These are phyloP conservation scores for Scheffersomyces ergatensis DNA, from an alignment of 805 yeast genomes.

Conservation along the genomic window DNA sequence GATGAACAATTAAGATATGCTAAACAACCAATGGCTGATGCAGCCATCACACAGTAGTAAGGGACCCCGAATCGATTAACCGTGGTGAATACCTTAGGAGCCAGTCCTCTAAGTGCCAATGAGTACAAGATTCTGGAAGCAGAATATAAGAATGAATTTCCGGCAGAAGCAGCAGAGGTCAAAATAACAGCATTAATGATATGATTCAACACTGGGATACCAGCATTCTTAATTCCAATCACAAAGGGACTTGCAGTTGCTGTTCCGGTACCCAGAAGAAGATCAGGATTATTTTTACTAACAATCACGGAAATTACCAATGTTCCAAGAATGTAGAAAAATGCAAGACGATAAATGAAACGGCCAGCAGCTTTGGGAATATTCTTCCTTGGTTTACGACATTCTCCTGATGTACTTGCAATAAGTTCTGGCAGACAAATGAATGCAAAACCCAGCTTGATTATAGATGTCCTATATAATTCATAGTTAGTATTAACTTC, in stretches of 20 bases:
- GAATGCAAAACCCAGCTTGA: constrained; percentile 65
- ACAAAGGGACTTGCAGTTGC: constrained; percentile 69
- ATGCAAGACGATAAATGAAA: constrained; percentile 50
- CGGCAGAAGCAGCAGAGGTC: constrained; percentile 53
- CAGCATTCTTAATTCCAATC: constrained; percentile 61
- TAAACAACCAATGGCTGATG: constrained; percentile 41
- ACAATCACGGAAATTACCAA: constrained; percentile 41
- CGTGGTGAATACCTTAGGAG: constrained; percentile 32
- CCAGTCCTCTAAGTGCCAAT: constrained; percentile 36
- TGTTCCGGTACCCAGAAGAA: constrained; percentile 23
- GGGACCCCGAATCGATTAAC: constrained; percentile 46
- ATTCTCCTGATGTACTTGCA: constrained; percentile 63
- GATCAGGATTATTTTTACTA: constrained; percentile 20
- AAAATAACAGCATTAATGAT: constrained; percentile 61
- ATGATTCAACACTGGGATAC: constrained; percentile 56
- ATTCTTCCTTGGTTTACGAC: constrained; percentile 31
- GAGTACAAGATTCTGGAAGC: constrained; percentile 43
- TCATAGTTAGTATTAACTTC: too few relatives aligned
- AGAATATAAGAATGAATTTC: constrained; percentile 41
- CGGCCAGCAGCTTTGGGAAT: constrained; percentile 59
- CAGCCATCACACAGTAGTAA: constrained; percentile 26
- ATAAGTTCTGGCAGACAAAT: constrained; percentile 64
- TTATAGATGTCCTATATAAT: constrained; percentile 57
- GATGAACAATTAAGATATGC: constrained; percentile 56
- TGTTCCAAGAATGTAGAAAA: constrained; percentile 39